Evolutionary conservation across 257 asterid species (phyloP), one percentile per base, ranked within the genome.

Genomic region (Cruciata laevipes): DNA sequence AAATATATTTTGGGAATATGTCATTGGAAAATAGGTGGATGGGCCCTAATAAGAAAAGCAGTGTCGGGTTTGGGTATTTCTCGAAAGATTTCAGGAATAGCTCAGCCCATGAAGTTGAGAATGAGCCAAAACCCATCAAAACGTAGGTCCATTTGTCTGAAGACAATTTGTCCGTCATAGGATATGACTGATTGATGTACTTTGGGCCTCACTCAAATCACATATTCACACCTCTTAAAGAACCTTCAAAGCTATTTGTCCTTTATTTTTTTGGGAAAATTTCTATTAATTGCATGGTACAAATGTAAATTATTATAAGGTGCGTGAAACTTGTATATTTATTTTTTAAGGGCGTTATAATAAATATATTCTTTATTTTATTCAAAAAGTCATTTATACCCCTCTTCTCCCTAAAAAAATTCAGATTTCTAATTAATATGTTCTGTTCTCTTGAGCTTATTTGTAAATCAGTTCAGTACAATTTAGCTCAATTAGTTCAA

Each of bases 151-250:
- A 5, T 47, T 47, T 53, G 23, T 24, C 64, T 2, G 8, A 63
- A 49, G 32, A 13, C 56, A 71, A 63, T 18, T 52, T 11, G 18
- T 25, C 6, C 5, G 44, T 38, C 37, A 6, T 24, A 6, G 10
- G 35, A 35, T 14, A 25, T 60, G 21, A 60, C 1, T 33, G 69
- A 71, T 71, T 52, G 69, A 71, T 25, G 53, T 33, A 6, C 12
- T 63, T 55, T 55, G 75, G 75, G 75, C 75, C 75, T 71, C 32
- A 12, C 10, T 40, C 49, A n/a, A n/a, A n/a, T n/a, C n/a, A n/a
- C n/a, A n/a, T 18, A 25, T 7, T 32, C 63, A 62, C 56, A 32
- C 55, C 40, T 49, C 23, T 14, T 4, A 32, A 21, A 6, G 40
- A 49, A 61, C 16, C 44, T 33, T 18, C 60, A 5, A 33, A 62